These are phyloP conservation scores for Clarireedia sp. DNA, from an alignment of 2,329 filamentous ascomycete genomes.

Conservation along the genomic window DNA sequence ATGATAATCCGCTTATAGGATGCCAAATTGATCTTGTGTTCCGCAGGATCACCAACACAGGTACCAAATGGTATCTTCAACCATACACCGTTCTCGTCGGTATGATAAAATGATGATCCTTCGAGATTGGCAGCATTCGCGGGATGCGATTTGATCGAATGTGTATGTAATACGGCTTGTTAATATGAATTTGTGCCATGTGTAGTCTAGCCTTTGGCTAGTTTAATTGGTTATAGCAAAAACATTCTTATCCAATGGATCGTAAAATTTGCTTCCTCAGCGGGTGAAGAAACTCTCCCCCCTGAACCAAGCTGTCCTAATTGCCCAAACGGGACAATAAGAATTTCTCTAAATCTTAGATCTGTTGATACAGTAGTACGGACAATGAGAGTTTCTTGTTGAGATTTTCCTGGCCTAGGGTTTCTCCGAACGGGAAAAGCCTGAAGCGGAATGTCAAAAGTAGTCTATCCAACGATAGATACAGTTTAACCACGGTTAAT, in stretches of 20 bases:
- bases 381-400: neutral
- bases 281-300: constrained; percentile 10
- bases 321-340: neutral
- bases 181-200: neutral
- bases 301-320: neutral
- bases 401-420: neutral
- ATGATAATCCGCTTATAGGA: neutral
- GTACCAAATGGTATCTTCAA: neutral
- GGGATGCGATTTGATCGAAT: neutral
- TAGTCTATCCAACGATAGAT: neutral
- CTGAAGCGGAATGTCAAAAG: neutral
- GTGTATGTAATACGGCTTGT: neutral
- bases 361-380: neutral
- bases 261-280: constrained; percentile 13
- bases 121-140: neutral
- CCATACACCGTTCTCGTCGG: neutral
- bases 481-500: neutral
- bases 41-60: neutral
- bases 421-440: neutral
- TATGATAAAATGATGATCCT: neutral
- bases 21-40: neutral
- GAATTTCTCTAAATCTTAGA: neutral
- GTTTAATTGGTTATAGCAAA: constrained; percentile 15
- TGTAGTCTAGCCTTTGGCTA: neutral
- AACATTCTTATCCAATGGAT: constrained; percentile 22